Evolutionary conservation across 139 green algal species (phyloP).

Genomic region (Coelastrella sp.): DNA sequence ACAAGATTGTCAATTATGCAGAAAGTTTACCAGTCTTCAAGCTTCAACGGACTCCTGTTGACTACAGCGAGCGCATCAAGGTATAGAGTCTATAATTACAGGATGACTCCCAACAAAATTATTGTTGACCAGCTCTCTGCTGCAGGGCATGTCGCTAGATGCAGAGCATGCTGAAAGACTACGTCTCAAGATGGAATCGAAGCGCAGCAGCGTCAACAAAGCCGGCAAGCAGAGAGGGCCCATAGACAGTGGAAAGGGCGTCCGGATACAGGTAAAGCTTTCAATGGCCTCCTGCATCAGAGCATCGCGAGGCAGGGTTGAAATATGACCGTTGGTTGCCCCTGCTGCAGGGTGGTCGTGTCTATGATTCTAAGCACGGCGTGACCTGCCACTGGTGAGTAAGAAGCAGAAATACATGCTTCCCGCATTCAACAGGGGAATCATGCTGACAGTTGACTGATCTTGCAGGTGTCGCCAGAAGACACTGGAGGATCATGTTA

Average conservation of each 20-base stretch:
- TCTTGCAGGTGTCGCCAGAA: slow-evolving; percentile 80
- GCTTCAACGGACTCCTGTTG: neutral
- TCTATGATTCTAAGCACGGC: slow-evolving; percentile 82
- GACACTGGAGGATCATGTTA: slow-evolving; percentile 83
- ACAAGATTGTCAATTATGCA: slow-evolving; percentile 52
- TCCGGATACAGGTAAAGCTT: slow-evolving; percentile 65
- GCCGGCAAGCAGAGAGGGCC: slow-evolving; percentile 46
- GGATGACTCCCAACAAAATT: neutral
- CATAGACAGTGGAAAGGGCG: slow-evolving; percentile 74
- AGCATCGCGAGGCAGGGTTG: neutral
- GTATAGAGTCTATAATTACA: neutral
- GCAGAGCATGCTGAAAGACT: slow-evolving; percentile 40
- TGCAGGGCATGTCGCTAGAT: slow-evolving; percentile 35
- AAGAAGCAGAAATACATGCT: too few relatives aligned
- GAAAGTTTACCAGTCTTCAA: slow-evolving; percentile 5
- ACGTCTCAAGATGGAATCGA: slow-evolving; percentile 34
- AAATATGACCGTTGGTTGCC: slow-evolving; percentile 12
- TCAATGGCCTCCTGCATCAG: neutral
- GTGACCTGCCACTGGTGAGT: slow-evolving; percentile 88
- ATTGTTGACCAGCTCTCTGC: neutral
- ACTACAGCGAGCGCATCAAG: slow-evolving; percentile 45
- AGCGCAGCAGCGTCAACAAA: slow-evolving; percentile 15
- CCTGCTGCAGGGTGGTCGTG: slow-evolving; percentile 67
- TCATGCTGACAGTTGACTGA: neutral
- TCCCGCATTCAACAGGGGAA: neutral